Conservation (phyloP, 306 rosid genomes). For the Sesbania bispinosa region DNA sequence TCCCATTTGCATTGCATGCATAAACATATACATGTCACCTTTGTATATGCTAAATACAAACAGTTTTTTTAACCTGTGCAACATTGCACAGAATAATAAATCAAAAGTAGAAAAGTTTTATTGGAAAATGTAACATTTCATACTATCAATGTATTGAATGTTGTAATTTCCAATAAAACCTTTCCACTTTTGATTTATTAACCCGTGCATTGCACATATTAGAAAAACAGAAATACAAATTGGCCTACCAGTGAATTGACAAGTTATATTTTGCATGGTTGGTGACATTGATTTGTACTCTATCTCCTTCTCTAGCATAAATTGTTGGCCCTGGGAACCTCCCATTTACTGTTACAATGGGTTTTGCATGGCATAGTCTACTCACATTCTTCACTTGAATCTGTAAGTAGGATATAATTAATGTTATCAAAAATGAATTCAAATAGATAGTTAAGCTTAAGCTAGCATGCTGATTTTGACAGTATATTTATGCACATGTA, state of each 20-base stretch:
- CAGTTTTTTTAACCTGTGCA: too few species aligned
- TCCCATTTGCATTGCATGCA: background rate
- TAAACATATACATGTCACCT: background rate
- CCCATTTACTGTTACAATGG: constrained; percentile 78
- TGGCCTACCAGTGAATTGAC: constrained; percentile 73
- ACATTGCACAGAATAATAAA: too few species aligned
- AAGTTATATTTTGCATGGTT: constrained; percentile 75
- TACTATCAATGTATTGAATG: too few species aligned
- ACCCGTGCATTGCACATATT: too few species aligned
- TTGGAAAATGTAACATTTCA: too few species aligned
- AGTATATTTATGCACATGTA: background rate
- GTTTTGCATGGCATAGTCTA: constrained; percentile 81
- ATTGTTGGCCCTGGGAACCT: constrained; percentile 78
- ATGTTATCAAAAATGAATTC: constrained; percentile 1
- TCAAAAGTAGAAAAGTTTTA: too few species aligned
- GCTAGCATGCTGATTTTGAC: background rate
- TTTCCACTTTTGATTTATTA: too few species aligned
- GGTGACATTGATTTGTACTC: constrained; percentile 67
- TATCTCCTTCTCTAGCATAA: constrained; percentile 73
- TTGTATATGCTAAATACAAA: background rate
- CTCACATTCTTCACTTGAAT: constrained; percentile 83
- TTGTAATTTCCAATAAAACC: too few species aligned
- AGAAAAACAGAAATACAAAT: too few species aligned
- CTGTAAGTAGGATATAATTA: constrained; percentile 27
- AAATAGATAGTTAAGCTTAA: background rate